phyloP scores from a whole-genome alignment of 164 flowering plant species.

The Liquidambar formosana region DNA sequence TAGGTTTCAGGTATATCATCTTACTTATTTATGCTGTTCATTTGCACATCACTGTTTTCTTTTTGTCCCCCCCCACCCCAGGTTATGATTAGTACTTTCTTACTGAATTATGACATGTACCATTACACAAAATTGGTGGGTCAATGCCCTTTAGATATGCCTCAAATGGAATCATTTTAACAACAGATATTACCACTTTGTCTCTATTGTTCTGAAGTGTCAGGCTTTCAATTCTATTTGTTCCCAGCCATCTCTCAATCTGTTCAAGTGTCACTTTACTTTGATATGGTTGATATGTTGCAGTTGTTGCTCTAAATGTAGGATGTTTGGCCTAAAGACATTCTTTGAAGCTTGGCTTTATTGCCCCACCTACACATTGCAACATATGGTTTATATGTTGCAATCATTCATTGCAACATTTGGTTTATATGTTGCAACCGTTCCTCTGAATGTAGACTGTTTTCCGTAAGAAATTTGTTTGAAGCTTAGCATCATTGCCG shows the following conservation, averaged over 20 bases:
- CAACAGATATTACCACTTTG: background rate
- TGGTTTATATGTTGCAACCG: too few species aligned
- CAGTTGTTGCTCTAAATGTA: background rate
- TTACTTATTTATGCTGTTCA: background rate
- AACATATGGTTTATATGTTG: too few species aligned
- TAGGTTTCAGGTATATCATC: constrained; percentile 46
- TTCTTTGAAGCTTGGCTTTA: too few species aligned
- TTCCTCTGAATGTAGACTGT: too few species aligned
- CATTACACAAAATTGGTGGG: background rate
- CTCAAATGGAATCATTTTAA: background rate
- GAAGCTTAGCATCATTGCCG: too few species aligned
- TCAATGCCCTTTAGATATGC: background rate
- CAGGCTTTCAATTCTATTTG: background rate
- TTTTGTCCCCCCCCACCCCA: too few species aligned
- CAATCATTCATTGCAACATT: too few species aligned
- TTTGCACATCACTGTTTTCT: background rate
- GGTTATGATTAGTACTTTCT: too few species aligned
- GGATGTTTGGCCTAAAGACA: background rate
- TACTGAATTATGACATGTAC: too few species aligned
- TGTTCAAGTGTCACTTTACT: background rate
- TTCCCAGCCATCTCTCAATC: background rate
- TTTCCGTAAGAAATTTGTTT: too few species aligned
- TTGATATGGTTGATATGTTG: background rate
- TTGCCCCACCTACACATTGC: too few species aligned
- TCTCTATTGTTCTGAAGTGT: too few species aligned